Evolutionary conservation across 2,329 filamentous ascomycete genomes (phyloP), one percentile per base, ranked within the genome.

Genomic region (Penicillium sp.): DNA sequence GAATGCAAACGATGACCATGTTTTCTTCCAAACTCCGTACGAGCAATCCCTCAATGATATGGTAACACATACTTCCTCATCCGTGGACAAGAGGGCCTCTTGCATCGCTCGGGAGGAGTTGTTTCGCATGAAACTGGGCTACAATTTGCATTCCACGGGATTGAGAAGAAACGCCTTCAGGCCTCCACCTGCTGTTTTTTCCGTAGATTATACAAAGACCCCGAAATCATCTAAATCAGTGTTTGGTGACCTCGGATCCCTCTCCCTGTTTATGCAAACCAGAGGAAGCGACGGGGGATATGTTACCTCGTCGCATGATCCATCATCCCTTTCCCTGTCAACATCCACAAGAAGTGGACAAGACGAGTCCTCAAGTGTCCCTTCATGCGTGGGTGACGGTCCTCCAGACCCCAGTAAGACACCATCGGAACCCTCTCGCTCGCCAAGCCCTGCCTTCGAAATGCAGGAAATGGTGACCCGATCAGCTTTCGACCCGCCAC

Each of bases 201-300:
- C 40, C 29, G 33, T 46, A 38, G 25, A 36, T 16, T 21, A 5
- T 15, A 27, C 16, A 23, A 4, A 27, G 31, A 29, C 50, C 8
- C 4, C 23, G 5, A 25, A 25, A 36, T 13, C 27, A 5, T 46
- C 21, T 21, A 16, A 38, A 5, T 3, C 16, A n/a, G 21, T n/a
- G 8, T 38, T 29, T 23, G 13, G 31, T 29, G 79, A 63, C 78
- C 77, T 60, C 1, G 71, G 70, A 9, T 78, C 79, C 4, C 64
- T 85, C 31, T 72, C 78, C 5, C 79, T 76, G 29, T 85, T 83
- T 61, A 81, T 85, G 74, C 72, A 78, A 49, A 69, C 80, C 8
- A 76, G 79, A 53, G 77, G 79, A 25, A 46, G 33, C 7, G 56
- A 57, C 2, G 74, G 71, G 53, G 70, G 63, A 47, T 58, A 60